Conservation (phyloP, 495 filamentous ascomycete species). For the Aspergillus indologenus region DNA sequence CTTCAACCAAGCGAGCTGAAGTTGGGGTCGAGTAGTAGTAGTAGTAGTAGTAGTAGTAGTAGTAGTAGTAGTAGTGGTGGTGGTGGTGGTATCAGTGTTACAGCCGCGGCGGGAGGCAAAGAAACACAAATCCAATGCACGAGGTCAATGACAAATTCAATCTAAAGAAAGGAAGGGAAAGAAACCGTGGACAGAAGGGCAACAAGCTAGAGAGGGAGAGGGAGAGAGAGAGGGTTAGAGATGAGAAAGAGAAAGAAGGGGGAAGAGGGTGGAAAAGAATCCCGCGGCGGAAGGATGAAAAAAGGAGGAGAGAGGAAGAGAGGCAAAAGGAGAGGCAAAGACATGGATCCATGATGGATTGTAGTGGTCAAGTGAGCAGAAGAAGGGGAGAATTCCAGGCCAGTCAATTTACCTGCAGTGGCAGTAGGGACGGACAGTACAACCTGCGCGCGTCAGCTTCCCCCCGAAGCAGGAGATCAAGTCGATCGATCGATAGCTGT, state of each 20-base stretch:
- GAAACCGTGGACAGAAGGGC: conserved; percentile 1
- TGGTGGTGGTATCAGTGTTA: too few species aligned
- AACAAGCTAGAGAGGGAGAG: conserved; percentile 4
- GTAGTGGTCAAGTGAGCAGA: neutral
- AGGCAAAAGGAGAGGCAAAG: neutral
- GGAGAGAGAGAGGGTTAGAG: conserved; percentile 4
- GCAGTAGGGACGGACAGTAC: too few species aligned
- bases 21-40: neutral
- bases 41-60: neutral
- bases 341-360: neutral
- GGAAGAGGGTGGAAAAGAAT: conserved; percentile 7
- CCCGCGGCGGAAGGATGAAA: conserved; percentile 9
- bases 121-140: neutral
- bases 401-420: too few species aligned
- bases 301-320: neutral
- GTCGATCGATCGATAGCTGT: neutral
- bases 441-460: neutral
- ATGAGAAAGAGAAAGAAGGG: conserved; percentile 2
- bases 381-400: neutral
- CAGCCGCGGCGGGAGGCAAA: conserved; percentile 1
- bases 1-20: conserved; percentile 1
- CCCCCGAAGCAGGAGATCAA: neutral
- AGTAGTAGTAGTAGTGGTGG: too few species aligned
- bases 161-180: conserved; percentile 3
- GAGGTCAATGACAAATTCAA: neutral